Evolutionary conservation across 106 monocot genomes (phyloP), one percentile per base, ranked within the genome.

Genomic region (Allium cepa): DNA sequence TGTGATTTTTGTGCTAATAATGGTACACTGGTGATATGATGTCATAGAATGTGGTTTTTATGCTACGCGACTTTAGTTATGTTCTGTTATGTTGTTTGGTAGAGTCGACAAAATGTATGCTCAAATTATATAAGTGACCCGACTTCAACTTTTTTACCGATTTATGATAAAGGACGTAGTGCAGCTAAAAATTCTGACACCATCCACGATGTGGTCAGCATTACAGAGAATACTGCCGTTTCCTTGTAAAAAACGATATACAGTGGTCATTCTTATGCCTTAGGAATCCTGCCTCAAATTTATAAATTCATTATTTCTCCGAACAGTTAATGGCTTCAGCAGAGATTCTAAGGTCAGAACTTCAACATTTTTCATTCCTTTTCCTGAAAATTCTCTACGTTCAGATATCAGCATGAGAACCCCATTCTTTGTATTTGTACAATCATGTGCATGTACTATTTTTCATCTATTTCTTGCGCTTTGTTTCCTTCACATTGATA

Each of bases 211-310:
- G 69, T 79, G 87, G 62, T 76, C 68, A 55, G 92, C 99, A 46
- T 73, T 93, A 65, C 82, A 83, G 70, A 93, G 90, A 79, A 73
- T 99, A 61, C 55, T 99, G 71, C 92, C 99, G 68, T 85, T 36
- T 77, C 90, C 92, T 59, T 93, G 93, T 78, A 93, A 72, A 72
- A 90, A 85, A 10, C 93, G 90, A 73, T 99, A 93, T 71, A 99
- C 90, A 26, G 83, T 79, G 8, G 99, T 93, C 28, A 84, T 90
- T 81, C 93, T 99, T 63, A 80, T 99, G 92, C 99, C 99, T 4
- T 78, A 87, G 56, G 51, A 75, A 60, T 85, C 87, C 75, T 75
- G 70, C 15, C 67, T 83, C 17, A 79, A 73, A 55, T 65, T 78
- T 9, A 50, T 93, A 49, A 85, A 83, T 63, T 85, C 87, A 47